phyloP scores from a whole-genome alignment of 2,329 filamentous ascomycete genomes.

The Calonectria naviculata region DNA sequence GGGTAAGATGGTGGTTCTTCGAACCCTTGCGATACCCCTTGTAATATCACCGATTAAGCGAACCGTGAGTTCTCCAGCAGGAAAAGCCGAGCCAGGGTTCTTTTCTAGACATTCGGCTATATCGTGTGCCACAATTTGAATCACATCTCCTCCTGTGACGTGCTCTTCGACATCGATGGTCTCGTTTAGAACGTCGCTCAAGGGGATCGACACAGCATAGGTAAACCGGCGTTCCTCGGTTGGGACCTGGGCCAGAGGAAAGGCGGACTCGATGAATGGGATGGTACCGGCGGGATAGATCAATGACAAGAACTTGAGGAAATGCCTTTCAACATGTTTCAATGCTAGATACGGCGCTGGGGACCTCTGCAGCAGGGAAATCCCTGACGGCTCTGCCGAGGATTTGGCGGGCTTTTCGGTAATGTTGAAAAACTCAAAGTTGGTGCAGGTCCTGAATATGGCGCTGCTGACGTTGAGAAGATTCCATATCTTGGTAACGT shows the following conservation, averaged over 20 bases:
- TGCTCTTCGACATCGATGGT: constrained; percentile 71
- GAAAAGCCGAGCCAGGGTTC: constrained; percentile 21
- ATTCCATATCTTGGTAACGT: constrained; percentile 65
- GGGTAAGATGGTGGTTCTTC: constrained; percentile 71
- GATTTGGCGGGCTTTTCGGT: constrained; percentile 62
- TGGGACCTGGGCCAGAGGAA: constrained; percentile 71
- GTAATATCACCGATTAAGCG: constrained; percentile 64
- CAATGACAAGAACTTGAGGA: constrained; percentile 74
- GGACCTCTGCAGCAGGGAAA: constrained; percentile 46
- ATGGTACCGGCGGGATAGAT: constrained; percentile 65
- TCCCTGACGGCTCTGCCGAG: neutral
- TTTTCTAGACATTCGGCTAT: constrained; percentile 26
- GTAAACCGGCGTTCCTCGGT: constrained; percentile 73
- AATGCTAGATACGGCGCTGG: constrained; percentile 72
- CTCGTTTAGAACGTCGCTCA: constrained; percentile 65
- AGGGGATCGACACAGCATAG: constrained; percentile 71
- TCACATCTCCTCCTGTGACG: constrained; percentile 74
- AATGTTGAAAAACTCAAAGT: constrained; percentile 82
- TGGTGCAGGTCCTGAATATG: constrained; percentile 74
- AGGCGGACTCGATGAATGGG: constrained; percentile 71
- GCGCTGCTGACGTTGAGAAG: constrained; percentile 67
- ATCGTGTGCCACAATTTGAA: constrained; percentile 66
- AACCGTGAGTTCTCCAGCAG: constrained; percentile 32
- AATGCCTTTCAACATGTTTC: constrained; percentile 76
- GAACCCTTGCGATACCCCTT: constrained; percentile 67